These are phyloP conservation scores for Exophiala alcalophila DNA, from an alignment of 2,329 filamentous ascomycete genomes.

Conservation along the genomic window DNA sequence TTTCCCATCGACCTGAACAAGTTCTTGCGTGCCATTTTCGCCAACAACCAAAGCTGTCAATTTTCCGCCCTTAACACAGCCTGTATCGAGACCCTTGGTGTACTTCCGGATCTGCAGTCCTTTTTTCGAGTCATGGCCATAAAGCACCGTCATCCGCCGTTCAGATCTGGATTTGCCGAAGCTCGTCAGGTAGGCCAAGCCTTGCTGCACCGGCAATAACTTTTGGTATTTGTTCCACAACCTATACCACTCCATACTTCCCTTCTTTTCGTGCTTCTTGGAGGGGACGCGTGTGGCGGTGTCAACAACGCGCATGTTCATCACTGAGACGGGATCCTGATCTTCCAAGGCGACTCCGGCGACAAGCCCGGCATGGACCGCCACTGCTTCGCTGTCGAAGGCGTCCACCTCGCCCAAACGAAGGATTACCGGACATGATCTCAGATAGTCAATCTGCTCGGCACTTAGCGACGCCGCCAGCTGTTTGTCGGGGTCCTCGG, in stretches of 20 bases:
- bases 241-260: slow-evolving; percentile 66
- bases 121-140: slow-evolving; percentile 77
- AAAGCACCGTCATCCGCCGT: slow-evolving; percentile 65
- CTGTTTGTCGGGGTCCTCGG: slow-evolving; percentile 45
- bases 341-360: slow-evolving; percentile 67
- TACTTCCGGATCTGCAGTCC: slow-evolving; percentile 68
- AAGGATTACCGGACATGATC: slow-evolving; percentile 73
- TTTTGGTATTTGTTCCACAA: slow-evolving; percentile 53
- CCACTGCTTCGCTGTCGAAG: slow-evolving; percentile 60
- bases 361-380: slow-evolving; percentile 83
- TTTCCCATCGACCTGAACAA: slow-evolving; percentile 44
- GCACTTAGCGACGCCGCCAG: slow-evolving; percentile 57
- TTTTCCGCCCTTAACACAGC: slow-evolving; percentile 71
- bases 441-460: slow-evolving; percentile 67
- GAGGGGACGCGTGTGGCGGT: slow-evolving; percentile 57
- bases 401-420: slow-evolving; percentile 61
- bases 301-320: slow-evolving; percentile 86
- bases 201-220: slow-evolving; percentile 25
- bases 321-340: slow-evolving; percentile 76
- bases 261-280: slow-evolving; percentile 42
- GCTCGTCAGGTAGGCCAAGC: slow-evolving; percentile 5
- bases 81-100: slow-evolving; percentile 81
- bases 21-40: slow-evolving; percentile 45
- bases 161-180: slow-evolving; percentile 9
- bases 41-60: slow-evolving; percentile 76